phyloP scores from a whole-genome alignment of 768 basidiomycete species.

The Epithele typhae region DNA sequence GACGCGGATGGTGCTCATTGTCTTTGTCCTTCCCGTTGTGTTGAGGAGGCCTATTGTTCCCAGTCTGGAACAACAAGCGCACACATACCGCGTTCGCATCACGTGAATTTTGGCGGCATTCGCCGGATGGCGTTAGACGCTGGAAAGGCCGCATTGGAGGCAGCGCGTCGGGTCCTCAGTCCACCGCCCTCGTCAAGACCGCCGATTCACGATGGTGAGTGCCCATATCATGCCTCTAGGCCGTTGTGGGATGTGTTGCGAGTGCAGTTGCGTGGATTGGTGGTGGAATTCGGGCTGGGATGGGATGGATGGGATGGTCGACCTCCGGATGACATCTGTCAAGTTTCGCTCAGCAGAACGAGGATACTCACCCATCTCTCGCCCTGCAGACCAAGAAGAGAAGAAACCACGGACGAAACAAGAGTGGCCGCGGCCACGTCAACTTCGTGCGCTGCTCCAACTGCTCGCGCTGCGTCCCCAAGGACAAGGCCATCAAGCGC shows the following conservation, averaged over 20 bases:
- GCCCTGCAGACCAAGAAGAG: conserved; percentile 90
- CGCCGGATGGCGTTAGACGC: too few relatives aligned
- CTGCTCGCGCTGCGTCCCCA: conserved; percentile 96
- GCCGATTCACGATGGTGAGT: conserved; percentile 35
- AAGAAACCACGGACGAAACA: conserved; percentile 99
- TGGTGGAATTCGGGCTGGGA: conserved; percentile 10
- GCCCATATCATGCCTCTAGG: conserved; percentile 4
- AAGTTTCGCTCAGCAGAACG: neutral
- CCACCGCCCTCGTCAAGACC: conserved; percentile 26
- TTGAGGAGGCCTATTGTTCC: conserved; percentile 10
- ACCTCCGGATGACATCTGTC: conserved; percentile 22
- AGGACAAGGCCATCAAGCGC: conserved; percentile 99
- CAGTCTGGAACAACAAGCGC: too few relatives aligned
- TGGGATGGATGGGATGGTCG: conserved; percentile 28
- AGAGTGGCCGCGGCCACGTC: conserved; percentile 97
- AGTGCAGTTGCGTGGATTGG: conserved; percentile 1
- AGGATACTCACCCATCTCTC: conserved; percentile 17
- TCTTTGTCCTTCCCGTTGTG: conserved; percentile 7
- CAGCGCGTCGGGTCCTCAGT: conserved; percentile 16
- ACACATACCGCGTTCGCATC: too few relatives aligned
- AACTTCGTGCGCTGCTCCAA: conserved; percentile 96
- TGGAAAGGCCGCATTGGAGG: too few relatives aligned
- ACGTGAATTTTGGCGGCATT: too few relatives aligned
- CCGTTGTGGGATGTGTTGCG: neutral
- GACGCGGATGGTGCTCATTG: conserved; percentile 5